Evolutionary conservation across 1,139 yeast species (phyloP), one percentile per base, ranked within the genome.

Genomic region (Kodamaea sp.): DNA sequence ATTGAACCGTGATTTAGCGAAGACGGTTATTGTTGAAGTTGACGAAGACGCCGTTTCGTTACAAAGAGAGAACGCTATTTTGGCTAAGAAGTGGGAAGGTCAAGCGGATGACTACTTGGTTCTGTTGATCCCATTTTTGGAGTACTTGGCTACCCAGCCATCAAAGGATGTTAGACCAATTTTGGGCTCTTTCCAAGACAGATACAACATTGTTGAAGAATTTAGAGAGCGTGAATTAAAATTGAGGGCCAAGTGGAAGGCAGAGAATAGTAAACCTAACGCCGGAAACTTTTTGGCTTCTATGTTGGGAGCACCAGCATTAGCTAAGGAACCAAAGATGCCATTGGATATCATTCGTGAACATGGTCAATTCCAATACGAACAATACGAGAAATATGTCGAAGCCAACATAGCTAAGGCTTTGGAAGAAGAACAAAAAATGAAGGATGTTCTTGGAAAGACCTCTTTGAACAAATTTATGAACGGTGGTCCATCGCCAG

Each of bases 31-130:
- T 44, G 66, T 94, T 42, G 98, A 94, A 57, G 80, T 83, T 32
- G 81, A 83, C 48, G 79, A 78, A 29, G 87, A 83, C 34, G 73
- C 87, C 26, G 83, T 78, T 54, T 73, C 84, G 26, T 60, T 86
- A 59, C 97, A 94, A 67, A 96, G 96, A 7, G 96, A 89, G 50
- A 92, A 94, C 57, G 90, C 96, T 12, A 76, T 94, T 45, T 81
- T 87, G 46, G 69, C 88, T 61, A 70, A 78, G 47, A 80, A 87
- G 43, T 92, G 98, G 98, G 76, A 76, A 41, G 99, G 99, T 44
- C 69, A 70, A 43, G 74, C 87, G 22, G 95, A 86, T 56, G 97
- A 90, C 59, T 66, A 69, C 39, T 74, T 92, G 53, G 73, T 92
- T 51, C 74, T 75, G 51, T 69, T 90, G 62, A 88, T 92, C 54